Percentiles rank a stretch among this genome's conserved stretches.
These are phyloP conservation scores for Amanita molliuscula DNA, from an alignment of 768 basidiomycete species.

Conservation along the genomic window DNA sequence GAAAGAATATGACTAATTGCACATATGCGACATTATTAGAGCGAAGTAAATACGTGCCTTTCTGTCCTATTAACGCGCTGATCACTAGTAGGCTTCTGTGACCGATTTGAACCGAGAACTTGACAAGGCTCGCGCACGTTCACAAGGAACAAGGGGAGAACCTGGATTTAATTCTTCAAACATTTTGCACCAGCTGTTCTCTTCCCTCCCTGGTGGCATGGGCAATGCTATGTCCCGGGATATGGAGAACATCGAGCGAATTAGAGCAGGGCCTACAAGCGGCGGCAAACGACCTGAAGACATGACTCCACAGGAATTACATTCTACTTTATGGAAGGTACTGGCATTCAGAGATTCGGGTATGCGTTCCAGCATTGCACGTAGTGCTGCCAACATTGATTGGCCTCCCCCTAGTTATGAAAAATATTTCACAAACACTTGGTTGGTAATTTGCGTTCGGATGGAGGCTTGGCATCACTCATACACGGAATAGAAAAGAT, in stretches of 20 bases:
- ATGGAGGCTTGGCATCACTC: neutral
- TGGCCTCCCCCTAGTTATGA: constrained; percentile 38
- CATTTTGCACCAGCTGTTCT: constrained; percentile 49
- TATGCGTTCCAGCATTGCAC: constrained; percentile 17
- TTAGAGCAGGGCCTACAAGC: constrained; percentile 45
- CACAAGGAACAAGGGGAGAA: constrained; percentile 18
- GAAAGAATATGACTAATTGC: neutral
- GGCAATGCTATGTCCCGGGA: constrained; percentile 62
- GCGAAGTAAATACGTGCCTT: constrained; percentile 15
- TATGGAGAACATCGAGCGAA: constrained; percentile 62
- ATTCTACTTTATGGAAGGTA: constrained; percentile 76
- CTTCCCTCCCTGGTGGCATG: constrained; percentile 49
- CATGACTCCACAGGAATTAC: constrained; percentile 86
- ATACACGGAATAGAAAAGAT: constrained; percentile 53
- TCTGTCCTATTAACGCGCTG: neutral
- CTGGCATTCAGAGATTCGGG: constrained; percentile 77
- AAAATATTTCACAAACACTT: constrained; percentile 70
- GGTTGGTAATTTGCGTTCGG: constrained; percentile 25
- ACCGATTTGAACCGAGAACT: constrained; percentile 77
- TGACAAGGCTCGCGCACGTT: constrained; percentile 49
- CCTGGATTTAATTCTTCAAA: constrained; percentile 28
- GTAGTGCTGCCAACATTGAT: neutral
- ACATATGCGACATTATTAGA: constrained; percentile 15
- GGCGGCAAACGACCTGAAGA: constrained; percentile 66
- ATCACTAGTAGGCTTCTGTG: constrained; percentile 58